Evolutionary conservation across 371 early-diverging fungal species (phyloP).

Genomic region (Catenaria anguillulae): DNA sequence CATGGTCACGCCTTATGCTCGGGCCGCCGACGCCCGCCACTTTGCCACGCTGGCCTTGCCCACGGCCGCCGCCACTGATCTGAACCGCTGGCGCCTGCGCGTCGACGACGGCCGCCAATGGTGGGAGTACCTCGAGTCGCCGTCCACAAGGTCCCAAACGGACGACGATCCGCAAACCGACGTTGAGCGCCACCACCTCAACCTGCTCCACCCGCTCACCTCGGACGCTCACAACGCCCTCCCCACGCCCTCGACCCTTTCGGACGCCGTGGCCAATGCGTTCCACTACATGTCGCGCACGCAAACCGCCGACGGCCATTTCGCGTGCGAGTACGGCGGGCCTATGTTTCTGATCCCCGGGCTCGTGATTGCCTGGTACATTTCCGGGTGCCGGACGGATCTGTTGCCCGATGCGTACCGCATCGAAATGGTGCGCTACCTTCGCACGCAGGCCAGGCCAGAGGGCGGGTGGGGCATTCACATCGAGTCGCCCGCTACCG

Average conservation of each 20-base stretch:
- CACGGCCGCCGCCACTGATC: too few species aligned
- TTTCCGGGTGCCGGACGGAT: conserved; percentile 42
- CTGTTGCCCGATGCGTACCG: conserved; percentile 39
- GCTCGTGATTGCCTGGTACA: conserved; percentile 64
- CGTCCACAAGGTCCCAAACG: too few species aligned
- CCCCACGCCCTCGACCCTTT: conserved; percentile 45
- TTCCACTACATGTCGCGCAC: conserved; percentile 67
- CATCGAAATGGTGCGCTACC: conserved; percentile 74
- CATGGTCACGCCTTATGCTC: too few species aligned
- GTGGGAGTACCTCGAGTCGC: conserved; percentile 89
- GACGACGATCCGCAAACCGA: conserved; percentile 54
- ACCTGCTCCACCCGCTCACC: too few species aligned
- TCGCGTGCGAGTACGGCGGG: conserved; percentile 93
- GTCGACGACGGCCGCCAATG: conserved; percentile 74
- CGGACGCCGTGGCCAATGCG: conserved; percentile 69
- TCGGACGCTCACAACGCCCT: too few species aligned
- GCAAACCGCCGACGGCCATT: conserved; percentile 93
- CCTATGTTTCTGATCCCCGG: conserved; percentile 93
- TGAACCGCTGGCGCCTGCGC: conserved; percentile 56
- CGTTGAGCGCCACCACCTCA: conserved; percentile 80
- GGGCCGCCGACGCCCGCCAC: too few species aligned
- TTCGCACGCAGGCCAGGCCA: conserved; percentile 57
- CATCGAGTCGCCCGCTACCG: conserved; percentile 79
- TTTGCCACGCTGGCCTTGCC: too few species aligned
- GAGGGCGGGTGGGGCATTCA: conserved; percentile 93